Percentiles rank a stretch among this genome's conserved stretches.
These are phyloP conservation scores for Termitomyces eurrhizus DNA, from an alignment of 768 basidiomycete species.

Conservation along the genomic window DNA sequence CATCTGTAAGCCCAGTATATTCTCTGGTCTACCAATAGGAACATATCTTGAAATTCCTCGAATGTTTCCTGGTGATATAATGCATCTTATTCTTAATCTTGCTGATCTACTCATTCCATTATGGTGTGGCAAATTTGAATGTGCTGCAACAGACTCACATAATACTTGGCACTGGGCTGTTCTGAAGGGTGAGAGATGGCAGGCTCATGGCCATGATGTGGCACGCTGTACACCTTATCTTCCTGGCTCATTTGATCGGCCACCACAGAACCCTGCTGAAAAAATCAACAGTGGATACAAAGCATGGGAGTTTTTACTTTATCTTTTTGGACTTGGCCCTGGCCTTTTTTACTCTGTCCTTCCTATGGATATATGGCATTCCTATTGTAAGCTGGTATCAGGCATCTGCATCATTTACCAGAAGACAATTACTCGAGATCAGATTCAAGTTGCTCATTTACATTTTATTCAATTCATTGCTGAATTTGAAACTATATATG, in stretches of 20 bases:
- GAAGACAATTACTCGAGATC: background rate
- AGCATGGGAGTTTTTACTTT: conserved; percentile 8
- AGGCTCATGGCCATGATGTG: background rate
- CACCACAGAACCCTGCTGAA: conserved; percentile 24
- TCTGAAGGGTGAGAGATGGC: background rate
- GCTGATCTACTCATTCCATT: conserved; percentile 22
- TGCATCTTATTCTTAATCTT: conserved; percentile 32
- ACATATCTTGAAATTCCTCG: conserved; percentile 18
- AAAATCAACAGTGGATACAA: background rate
- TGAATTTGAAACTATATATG: conserved; percentile 34
- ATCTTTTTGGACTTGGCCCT: conserved; percentile 12
- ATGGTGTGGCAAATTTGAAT: conserved; percentile 19
- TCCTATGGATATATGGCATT: background rate
- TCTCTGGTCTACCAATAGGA: background rate
- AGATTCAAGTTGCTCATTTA: background rate
- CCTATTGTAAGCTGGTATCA: background rate
- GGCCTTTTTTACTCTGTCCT: conserved; percentile 7
- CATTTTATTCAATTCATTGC: conserved; percentile 23
- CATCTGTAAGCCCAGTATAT: background rate
- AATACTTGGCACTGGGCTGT: conserved; percentile 20
- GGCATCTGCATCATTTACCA: conserved; percentile 9
- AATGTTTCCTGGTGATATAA: conserved; percentile 23
- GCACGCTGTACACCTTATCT: background rate
- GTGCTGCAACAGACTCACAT: conserved; percentile 6
- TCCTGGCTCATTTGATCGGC: conserved; percentile 18